Evolutionary conservation across 2,329 filamentous ascomycete species (phyloP), one percentile per base, ranked within the genome.

Genomic region (Leptographium wingfieldii): DNA sequence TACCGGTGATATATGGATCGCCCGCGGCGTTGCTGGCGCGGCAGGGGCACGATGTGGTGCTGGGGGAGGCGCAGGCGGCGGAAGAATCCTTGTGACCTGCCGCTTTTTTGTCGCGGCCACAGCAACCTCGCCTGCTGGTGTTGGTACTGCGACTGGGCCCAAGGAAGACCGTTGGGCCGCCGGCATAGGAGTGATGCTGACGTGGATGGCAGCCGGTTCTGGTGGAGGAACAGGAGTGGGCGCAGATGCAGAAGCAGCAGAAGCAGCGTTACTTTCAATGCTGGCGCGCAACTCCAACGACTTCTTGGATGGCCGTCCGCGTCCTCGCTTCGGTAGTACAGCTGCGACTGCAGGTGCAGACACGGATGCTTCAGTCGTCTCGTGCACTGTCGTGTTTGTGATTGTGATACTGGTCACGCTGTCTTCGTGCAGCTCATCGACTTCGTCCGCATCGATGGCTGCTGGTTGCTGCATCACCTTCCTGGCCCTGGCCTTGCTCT

Each of bases 21-120:
- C 65, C 25, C 69, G 69, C 3, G 79, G 78, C 0, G 80, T 80
- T 3, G 76, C 67, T 2, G 70, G 68, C 5, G 70, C 68, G 3
- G 63, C 61, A 19, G 64, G 2, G 11, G 33, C 5, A 29, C 56
- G 56, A 10, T 22, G 48, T 5, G 31, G 56, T 5, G 33, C n/a
- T 22, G 25, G 9, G 1, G 54, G 33, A 5, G 54, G 54, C 12
- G 40, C 33, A 38, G 53, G 16, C 9, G 58, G 59, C 14, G 48
- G 59, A n/a, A n/a, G 35, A 31, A 38, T 60, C 11, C 29, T 48
- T 1, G 52, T 51, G 25, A 61, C 25, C n/a, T 25, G 25, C 19
- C 40, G 59, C 31, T 49, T 60, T 49, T 54, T 46, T 22, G 52
- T 12, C n/a, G 19, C 38, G 12, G 38, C 11, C 11, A 5, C 40